Evolutionary conservation across 805 yeast species (phyloP), one percentile per base, ranked within the genome.

Genomic region (Candida cerambycidarum): DNA sequence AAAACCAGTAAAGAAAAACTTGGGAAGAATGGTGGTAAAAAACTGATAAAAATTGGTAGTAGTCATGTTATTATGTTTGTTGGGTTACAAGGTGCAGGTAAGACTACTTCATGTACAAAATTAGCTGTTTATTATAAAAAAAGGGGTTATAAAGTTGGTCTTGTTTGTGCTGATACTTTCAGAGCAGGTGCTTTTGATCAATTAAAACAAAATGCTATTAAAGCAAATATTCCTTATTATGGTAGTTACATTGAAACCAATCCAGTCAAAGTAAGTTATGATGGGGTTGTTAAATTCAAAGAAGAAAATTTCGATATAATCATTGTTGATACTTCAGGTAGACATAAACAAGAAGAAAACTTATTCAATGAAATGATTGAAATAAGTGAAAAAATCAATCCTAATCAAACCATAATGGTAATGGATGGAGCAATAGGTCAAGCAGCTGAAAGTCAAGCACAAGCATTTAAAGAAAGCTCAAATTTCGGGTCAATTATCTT

Each of bases 121-220:
- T 73, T 92, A 55, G 99, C 99, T 0, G 95, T 89, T 1, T 90
- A 87, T 61, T 93, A 93, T 62, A 92, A 89, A 58, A 80, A 90
- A 58, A 75, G 97, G 58, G 97, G 97, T 2, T 89, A 83, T 67
- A 90, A 89, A 61, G 96, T 89, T 36, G 98, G 98, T 41, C 73
- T 93, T 59, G 98, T 93, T 18, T 93, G 99, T 79, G 99, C 99
- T 1, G 99, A 93, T 72, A 93, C 99, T 23, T 93, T 92, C 75
- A 83, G 99, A 76, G 99, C 99, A 28, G 99, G 99, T 76, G 99
- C 99, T 2, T 92, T 92, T 71, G 99, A 92, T 67, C 99, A 92
- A 73, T 78, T 92, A 66, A 92, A 93, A 63, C 99, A 92, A 67
- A 92, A 92, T 65, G 98, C 99, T 17, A 89, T 92, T 42, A 88